Evolutionary conservation across 2,329 filamentous ascomycete species (phyloP).

Genomic region (Teratosphaeria destructans): DNA sequence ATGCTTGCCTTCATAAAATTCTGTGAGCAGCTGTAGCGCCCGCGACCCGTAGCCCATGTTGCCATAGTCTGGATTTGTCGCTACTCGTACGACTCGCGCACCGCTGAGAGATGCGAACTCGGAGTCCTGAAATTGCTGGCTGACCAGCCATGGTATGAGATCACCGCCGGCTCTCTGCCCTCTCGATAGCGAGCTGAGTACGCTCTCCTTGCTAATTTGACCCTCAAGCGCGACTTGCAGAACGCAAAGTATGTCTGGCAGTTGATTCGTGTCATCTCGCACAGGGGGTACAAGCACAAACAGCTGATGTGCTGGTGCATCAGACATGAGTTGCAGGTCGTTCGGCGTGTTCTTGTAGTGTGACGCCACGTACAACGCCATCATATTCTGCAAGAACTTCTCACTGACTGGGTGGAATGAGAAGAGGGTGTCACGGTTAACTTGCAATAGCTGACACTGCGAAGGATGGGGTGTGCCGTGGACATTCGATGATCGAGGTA

Average conservation of each 20-base stretch:
- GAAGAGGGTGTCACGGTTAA: slow-evolving; percentile 95
- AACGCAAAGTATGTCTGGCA: slow-evolving; percentile 90
- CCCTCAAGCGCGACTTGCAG: slow-evolving; percentile 92
- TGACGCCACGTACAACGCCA: slow-evolving; percentile 90
- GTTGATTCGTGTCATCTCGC: slow-evolving; percentile 60
- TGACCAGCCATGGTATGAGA: slow-evolving; percentile 93
- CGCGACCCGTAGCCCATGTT: slow-evolving; percentile 89
- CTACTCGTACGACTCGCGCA: slow-evolving; percentile 84
- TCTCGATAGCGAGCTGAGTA: slow-evolving; percentile 77
- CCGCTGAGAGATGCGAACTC: slow-evolving; percentile 91
- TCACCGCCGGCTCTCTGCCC: slow-evolving; percentile 85
- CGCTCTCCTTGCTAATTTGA: slow-evolving; percentile 85
- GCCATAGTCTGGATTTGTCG: slow-evolving; percentile 88
- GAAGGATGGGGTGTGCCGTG: slow-evolving; percentile 82
- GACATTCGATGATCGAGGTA: slow-evolving; percentile 65
- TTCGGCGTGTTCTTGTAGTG: slow-evolving; percentile 98
- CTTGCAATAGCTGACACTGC: slow-evolving; percentile 81
- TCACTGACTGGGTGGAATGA: slow-evolving; percentile 96
- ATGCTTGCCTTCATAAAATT: slow-evolving; percentile 94
- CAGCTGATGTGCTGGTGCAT: slow-evolving; percentile 90
- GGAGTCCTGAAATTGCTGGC: slow-evolving; percentile 95
- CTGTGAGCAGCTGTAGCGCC: slow-evolving; percentile 73
- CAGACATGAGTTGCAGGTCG: slow-evolving; percentile 96
- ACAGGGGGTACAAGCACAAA: slow-evolving; percentile 88
- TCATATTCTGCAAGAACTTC: slow-evolving; percentile 96